Evolutionary conservation across 176 grass and related monocot species (phyloP), one percentile per base, ranked within the genome.

Genomic region (Coix lacrymajobi): DNA sequence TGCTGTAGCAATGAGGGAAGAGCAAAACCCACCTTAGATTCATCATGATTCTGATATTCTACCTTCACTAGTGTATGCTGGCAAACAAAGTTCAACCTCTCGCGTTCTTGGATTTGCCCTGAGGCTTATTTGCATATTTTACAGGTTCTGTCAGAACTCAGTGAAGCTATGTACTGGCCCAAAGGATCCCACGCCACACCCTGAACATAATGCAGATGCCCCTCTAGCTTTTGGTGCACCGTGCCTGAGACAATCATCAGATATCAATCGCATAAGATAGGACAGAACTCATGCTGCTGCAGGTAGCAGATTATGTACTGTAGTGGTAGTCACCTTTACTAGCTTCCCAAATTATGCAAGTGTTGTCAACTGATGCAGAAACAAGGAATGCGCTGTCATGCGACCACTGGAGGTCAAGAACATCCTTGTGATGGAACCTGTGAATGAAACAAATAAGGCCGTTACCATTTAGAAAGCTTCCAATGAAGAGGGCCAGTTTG

Each of bases 161-260:
- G 37, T 15, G 96, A 99, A 69, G 93, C 90, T 62, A 96, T 86
- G 71, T 92, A 99, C 31, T 96, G 91, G 46, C 89, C 96, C 57
- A 99, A 51, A 82, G 96, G 96, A 82, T 99, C 96, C 96, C 96
- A 99, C 3, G 96, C 63, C 62, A 99, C 96, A 39, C 93, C 96
- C 79, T 99, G 96, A 88, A 99, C 96, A 91, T 99, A 99, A 84
- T 99, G 96, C 69, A 99, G 87, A 89, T 99, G 96, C 8, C 89
- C 88, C 83, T 95, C 96, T 62, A 99, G 72, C 67, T 87, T 96
- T 80, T 99, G 96, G 58, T 90, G 91, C n/a, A 96, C 89, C 0
- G 28, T 46, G 9, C 93, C 96, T 99, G 83, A 77, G 82, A 75
- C 80, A 33, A 48, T 26, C 24, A 60, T 68, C 34, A 20, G 49